A percentile compares a stretch with the other conserved stretches of the same genome.
phyloP scores from a whole-genome alignment of 75 land plant genomes.

The Sequoia sempervirens region DNA sequence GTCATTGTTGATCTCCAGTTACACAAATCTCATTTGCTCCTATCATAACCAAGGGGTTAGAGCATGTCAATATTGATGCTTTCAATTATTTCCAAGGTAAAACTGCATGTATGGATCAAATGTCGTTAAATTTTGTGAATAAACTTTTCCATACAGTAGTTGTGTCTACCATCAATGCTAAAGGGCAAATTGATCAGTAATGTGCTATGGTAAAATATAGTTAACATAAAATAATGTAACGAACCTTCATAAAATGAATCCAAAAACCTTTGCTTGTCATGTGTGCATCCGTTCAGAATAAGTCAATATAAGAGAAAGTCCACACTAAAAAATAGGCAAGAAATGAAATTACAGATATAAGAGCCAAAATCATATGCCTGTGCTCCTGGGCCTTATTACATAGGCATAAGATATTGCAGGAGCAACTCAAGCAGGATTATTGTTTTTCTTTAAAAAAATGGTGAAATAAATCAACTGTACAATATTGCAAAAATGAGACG shows the following conservation, averaged over 20 bases:
- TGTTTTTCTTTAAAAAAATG: not conserved
- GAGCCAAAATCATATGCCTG: not conserved
- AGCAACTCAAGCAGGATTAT: conserved; percentile 5
- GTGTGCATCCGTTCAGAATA: not conserved
- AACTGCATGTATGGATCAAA: not conserved
- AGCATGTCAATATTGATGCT: not conserved
- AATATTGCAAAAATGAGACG: conserved; percentile 2
- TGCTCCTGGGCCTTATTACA: not conserved
- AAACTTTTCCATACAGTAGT: not conserved
- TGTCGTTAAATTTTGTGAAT: not conserved
- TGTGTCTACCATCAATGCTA: not conserved
- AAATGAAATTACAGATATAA: not conserved
- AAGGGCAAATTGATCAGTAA: not conserved
- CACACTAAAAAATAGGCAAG: not conserved
- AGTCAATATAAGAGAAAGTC: not conserved
- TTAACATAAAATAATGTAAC: not conserved
- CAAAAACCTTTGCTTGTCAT: not conserved
- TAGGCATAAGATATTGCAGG: not conserved
- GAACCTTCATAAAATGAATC: not conserved
- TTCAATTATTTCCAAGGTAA: not conserved
- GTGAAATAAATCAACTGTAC: not conserved
- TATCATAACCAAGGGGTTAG: not conserved
- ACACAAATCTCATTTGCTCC: not conserved
- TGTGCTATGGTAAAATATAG: not conserved
- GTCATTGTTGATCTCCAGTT: not conserved